Evolutionary conservation across 108 stramenopile genomes (phyloP), one percentile per base, ranked within the genome.

Genomic region (Schizochytrium sp.): DNA sequence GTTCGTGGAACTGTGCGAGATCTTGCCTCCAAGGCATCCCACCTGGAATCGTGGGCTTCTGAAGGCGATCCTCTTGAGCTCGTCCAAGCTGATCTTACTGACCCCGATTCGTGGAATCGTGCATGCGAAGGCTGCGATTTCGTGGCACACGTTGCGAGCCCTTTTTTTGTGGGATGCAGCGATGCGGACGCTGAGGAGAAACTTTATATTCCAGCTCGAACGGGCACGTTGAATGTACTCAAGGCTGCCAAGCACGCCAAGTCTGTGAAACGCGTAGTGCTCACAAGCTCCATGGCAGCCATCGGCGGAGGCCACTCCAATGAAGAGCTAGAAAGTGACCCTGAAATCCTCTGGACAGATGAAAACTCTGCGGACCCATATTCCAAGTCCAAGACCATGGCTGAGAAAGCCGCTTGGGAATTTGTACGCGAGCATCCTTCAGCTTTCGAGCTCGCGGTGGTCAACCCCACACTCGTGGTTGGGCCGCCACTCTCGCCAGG

Each of bases 51-150:
- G 5, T 44, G 42, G 60, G 3, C 46, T 0, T 0, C 64, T 40
- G 42, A 73, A 17, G 91, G 90, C 47, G 91, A 90, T 19, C n/a
- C 38, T 13, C 46, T 89, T 10, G 88, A 89, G 72, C 72, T 89
- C 28, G 88, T 89, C 28, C 69, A 69, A 12, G 88, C 88, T 7
- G 61, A 89, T 40, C 88, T 89, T 13, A 13, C 88, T 53, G 69
- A 89, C 55, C 50, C 76, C 17, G 53, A 72, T 13, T 19, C 46
- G 40, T 89, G 88, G 88, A 42, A 3, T 28, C n/a, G 10, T 10
- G 88, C 88, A 1, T 28, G 50, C 38, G 50, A 7, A 19, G 88
- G 55, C 0, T 69, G 61, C 88, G 55, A 46, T 12, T 89, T n/a
- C 28, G 72, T 89, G 50, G 46, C 55, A 10, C 88, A 89, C 55